Evolutionary conservation across 1,284 basidiomycete genomes (phyloP).

Genomic region (Microbotryum violaceum): DNA sequence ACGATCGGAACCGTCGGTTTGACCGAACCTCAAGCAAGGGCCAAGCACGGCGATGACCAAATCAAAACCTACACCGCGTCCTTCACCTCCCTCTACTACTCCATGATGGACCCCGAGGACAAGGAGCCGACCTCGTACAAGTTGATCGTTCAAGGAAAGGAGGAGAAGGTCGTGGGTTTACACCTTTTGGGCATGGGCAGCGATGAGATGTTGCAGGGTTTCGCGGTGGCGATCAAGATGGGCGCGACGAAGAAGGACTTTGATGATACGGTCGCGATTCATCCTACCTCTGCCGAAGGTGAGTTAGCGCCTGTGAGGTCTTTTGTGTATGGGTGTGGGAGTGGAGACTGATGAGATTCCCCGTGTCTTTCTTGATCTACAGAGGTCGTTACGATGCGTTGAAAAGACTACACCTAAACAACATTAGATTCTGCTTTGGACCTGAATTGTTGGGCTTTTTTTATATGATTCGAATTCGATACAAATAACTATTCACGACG

Average conservation of each 20-base stretch:
- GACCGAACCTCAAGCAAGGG: conserved; percentile 78
- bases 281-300: conserved; percentile 47
- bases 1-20: conserved; percentile 86
- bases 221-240: conserved; percentile 93
- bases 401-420: not conserved
- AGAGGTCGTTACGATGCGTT: conserved; percentile 28
- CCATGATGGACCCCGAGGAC: conserved; percentile 68
- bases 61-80: conserved; percentile 74
- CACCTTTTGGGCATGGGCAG: conserved; percentile 85
- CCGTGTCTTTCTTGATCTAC: not conserved
- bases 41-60: conserved; percentile 74
- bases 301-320: not conserved
- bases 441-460: no score
- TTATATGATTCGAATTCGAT: no score
- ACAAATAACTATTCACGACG: no score
- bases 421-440: no score
- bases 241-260: conserved; percentile 76
- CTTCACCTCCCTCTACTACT: conserved; percentile 34
- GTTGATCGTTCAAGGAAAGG: conserved; percentile 72
- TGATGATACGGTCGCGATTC: conserved; percentile 85
- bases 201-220: conserved; percentile 90
- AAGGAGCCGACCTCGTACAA: conserved; percentile 93
- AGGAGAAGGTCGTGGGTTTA: conserved; percentile 89
- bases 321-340: not conserved
- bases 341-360: no score